Base-by-base conservation (phyloP, 164 flowering plant species). In the Tinospora cordifolia region DNA sequence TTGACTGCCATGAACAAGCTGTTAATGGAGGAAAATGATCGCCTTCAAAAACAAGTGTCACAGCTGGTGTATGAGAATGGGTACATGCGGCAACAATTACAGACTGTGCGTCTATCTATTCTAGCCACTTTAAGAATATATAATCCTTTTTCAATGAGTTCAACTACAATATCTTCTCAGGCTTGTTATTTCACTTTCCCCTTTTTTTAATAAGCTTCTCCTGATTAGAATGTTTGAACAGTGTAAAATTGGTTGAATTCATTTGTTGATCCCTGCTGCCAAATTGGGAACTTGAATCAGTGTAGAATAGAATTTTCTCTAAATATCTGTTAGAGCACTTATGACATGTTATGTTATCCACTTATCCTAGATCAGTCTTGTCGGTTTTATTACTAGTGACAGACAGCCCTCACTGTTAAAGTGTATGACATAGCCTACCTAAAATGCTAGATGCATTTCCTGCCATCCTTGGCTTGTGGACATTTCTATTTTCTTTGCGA, bases 1-100 rank as follows among this genome's bases (percentile, higher is more conserved):
- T 74, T 90, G 71, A 73, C 82, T 36, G 95, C 95, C 0, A 88
- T 90, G 95, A 90, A 90, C 83, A 90, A 88, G 81, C 67, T 90
- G 74, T 73, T 90, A 78, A 90, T 87, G 90, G 95, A 90, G 82
- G 95, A 90, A 77, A 90, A 90, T 59, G 92, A 90, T 59, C 80
- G 95, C 19, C 71, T 90, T 44, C 92, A 87, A 83, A 90, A 90
- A 62, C 95, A 90, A 77, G 95, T 90, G 57, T 87, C 95, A 0
- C 92, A 88, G 79, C 78, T 90, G 71, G 95, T 88, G n/a, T 87
- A 85, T 24, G 92, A 87, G 74, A 90, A 88, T 75, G 88, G 89
- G 22, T 85, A 76, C 67, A 83, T 90, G 89, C 79, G 87, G 72
- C 95, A 90, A 40, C 92, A 87, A 66, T 66, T 90, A 65, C 90